Conservation (phyloP, 768 basidiomycete genomes). For the Tylopilus sp. region DNA sequence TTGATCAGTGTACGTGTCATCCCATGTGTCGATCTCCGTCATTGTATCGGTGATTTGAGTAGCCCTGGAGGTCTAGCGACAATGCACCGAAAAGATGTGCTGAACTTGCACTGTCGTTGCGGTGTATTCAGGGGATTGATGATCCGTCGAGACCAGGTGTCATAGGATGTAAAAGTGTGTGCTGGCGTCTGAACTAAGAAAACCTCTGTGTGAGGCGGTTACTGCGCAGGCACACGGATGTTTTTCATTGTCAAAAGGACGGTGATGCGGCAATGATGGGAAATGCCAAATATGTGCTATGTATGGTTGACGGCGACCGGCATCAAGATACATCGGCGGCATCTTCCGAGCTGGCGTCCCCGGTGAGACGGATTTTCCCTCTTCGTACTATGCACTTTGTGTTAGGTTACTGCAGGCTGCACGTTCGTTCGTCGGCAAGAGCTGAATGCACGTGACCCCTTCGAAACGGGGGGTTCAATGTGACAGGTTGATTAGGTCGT, state of each 20-base stretch:
- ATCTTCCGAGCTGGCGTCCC: background rate
- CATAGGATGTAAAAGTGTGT: background rate
- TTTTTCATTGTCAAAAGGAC: background rate
- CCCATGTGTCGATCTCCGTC: conserved; percentile 1
- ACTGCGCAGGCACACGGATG: background rate
- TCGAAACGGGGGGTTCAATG: conserved; percentile 4
- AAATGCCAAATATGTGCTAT: background rate
- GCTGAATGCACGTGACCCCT: background rate
- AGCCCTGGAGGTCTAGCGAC: no score
- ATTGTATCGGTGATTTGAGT: background rate
- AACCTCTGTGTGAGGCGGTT: background rate
- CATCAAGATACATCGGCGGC: background rate
- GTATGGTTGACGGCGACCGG: background rate
- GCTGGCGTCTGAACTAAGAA: background rate
- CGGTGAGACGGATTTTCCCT: background rate
- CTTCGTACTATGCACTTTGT: background rate
- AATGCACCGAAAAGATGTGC: no score
- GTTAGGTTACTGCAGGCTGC: background rate
- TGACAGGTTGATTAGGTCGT: background rate
- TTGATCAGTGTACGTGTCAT: background rate
- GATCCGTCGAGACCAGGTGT: conserved; percentile 5
- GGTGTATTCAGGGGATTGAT: conserved; percentile 1
- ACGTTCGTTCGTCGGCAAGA: conserved; percentile 6
- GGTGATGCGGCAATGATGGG: background rate
- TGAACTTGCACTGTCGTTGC: no score